These are phyloP conservation scores for Xylaria arbuscula DNA, from an alignment of 2,329 filamentous ascomycete species.

Conservation along the genomic window DNA sequence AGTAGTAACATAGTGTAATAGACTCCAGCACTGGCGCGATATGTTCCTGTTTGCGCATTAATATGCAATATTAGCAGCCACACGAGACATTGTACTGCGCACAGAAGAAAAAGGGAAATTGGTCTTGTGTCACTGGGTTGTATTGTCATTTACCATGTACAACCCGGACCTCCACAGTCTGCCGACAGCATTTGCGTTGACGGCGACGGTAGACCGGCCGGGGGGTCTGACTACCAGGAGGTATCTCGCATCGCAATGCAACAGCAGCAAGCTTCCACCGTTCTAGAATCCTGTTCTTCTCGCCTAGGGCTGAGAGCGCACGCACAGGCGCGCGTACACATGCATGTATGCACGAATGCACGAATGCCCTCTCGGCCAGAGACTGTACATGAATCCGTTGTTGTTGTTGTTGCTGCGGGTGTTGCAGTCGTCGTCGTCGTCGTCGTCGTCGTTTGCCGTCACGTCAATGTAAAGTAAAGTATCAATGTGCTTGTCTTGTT, in stretches of 20 bases:
- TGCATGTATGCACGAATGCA: background rate
- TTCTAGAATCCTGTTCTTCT: conserved; percentile 8
- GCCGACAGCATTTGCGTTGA: conserved; percentile 37
- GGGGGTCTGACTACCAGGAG: background rate
- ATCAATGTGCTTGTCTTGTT: conserved; percentile 22
- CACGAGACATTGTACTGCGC: conserved; percentile 36
- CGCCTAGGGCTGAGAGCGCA: conserved; percentile 28
- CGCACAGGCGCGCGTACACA: no score
- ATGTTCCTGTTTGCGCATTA: conserved; percentile 35
- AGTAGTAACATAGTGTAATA: background rate
- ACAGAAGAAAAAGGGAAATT: conserved; percentile 40
- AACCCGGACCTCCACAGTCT: conserved; percentile 35
- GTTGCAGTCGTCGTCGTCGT: background rate
- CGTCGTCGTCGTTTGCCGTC: background rate
- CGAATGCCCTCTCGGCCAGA: conserved; percentile 5
- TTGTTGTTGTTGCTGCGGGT: background rate
- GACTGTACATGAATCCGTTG: background rate
- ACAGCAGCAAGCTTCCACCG: conserved; percentile 15
- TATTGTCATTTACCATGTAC: conserved; percentile 19
- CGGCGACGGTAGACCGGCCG: conserved; percentile 25
- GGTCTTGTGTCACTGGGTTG: conserved; percentile 35
- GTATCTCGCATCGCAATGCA: conserved; percentile 4
- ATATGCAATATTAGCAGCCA: conserved; percentile 37
- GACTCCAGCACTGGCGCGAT: conserved; percentile 3
- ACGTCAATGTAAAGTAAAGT: background rate